phyloP scores from a whole-genome alignment of 2,329 filamentous ascomycete genomes.

The Fusarium palustre region DNA sequence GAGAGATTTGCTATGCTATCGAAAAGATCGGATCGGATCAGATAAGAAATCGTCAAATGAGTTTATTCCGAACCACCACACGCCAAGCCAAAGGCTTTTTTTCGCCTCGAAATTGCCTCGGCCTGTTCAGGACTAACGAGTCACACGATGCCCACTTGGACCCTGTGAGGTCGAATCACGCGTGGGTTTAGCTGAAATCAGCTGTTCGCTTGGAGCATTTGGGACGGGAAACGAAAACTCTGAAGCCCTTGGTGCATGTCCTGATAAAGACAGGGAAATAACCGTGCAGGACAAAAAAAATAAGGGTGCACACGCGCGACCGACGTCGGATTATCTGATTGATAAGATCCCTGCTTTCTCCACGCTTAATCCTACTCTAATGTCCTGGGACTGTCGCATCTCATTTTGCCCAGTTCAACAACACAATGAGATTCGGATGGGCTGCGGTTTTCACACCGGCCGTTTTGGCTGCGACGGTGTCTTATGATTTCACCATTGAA shows the following conservation, averaged over 20 bases:
- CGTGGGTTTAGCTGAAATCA: constrained; percentile 8
- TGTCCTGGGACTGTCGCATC: neutral
- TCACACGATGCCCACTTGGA: constrained; percentile 40
- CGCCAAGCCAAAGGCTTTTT: constrained; percentile 20
- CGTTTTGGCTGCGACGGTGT: constrained; percentile 58
- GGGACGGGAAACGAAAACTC: constrained; percentile 21
- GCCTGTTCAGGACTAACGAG: constrained; percentile 30
- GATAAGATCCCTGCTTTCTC: constrained; percentile 28
- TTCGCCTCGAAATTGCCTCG: constrained; percentile 31
- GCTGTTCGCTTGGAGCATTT: neutral
- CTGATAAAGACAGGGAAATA: neutral
- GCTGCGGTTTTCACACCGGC: constrained; percentile 14
- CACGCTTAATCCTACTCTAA: constrained; percentile 6
- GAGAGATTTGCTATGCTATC: constrained; percentile 1
- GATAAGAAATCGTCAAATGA: constrained; percentile 16
- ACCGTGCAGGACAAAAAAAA: constrained; percentile 10
- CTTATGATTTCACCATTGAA: constrained; percentile 74
- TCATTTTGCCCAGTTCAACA: constrained; percentile 6
- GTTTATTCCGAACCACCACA: constrained; percentile 20
- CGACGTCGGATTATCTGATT: constrained; percentile 37
- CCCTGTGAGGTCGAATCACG: constrained; percentile 28
- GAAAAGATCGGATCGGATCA: constrained; percentile 33
- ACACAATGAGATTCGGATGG: constrained; percentile 24
- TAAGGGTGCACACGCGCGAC: neutral
- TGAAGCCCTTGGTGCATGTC: constrained; percentile 5